phyloP scores from a whole-genome alignment of 2,329 filamentous ascomycete species.

The Aschersonia sp. region DNA sequence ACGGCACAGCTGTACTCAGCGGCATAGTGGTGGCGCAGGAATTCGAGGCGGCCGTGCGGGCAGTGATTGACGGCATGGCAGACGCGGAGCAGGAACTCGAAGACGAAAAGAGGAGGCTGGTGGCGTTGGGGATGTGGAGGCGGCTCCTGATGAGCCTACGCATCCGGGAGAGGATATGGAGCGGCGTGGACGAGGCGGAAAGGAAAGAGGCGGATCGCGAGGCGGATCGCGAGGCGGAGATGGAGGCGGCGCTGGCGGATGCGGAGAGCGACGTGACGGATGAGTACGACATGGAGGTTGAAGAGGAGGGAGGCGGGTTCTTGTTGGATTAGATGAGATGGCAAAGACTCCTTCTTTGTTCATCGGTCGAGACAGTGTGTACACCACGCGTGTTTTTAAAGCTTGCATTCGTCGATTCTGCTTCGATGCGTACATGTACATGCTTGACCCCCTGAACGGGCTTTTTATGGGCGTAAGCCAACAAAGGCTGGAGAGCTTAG shows the following conservation, averaged over 20 bases:
- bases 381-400: no score
- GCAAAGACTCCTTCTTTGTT: not conserved
- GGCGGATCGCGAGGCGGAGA: conserved; percentile 16
- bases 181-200: conserved; percentile 33
- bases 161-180: conserved; percentile 60
- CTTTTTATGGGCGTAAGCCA: no score
- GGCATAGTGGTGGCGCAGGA: conserved; percentile 66
- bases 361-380: no score
- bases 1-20: conserved; percentile 69
- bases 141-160: conserved; percentile 65
- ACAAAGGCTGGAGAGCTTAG: no score
- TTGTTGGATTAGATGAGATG: conserved; percentile 18
- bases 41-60: conserved; percentile 55
- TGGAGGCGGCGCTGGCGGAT: conserved; percentile 19
- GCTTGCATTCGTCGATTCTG: no score
- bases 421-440: no score
- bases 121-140: conserved; percentile 50
- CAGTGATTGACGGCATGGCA: conserved; percentile 52
- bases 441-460: no score
- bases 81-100: conserved; percentile 51
- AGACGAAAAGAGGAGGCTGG: conserved; percentile 56
- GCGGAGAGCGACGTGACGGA: conserved; percentile 26
- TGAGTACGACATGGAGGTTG: conserved; percentile 26
- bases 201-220: conserved; percentile 20
- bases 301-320: conserved; percentile 33